These are phyloP conservation scores for Kokia cookei DNA, from an alignment of 441 rosid species.

Conservation along the genomic window DNA sequence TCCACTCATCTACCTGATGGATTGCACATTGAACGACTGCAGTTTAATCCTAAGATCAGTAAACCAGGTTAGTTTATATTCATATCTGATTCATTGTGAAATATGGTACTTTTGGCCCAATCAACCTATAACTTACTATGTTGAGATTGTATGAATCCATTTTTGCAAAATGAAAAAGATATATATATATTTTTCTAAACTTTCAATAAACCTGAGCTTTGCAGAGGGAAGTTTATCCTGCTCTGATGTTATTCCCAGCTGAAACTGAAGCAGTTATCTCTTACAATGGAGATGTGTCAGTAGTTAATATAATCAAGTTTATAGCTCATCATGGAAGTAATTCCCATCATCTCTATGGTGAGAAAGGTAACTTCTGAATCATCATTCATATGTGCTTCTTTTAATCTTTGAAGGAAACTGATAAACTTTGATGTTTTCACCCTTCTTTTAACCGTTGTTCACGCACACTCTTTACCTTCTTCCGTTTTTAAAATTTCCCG, in stretches of 20 bases:
- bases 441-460: neutral
- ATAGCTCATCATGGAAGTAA: slow-evolving; percentile 57
- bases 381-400: neutral
- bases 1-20: slow-evolving; percentile 79
- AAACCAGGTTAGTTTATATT: slow-evolving; percentile 46
- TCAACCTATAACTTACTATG: neutral
- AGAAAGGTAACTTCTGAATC: slow-evolving; percentile 37
- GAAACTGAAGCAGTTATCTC: slow-evolving; percentile 49
- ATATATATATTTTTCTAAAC: neutral
- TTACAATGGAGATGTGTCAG: slow-evolving; percentile 68
- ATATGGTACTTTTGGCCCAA: neutral
- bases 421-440: neutral
- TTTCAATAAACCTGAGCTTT: slow-evolving; percentile 12
- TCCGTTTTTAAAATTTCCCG: neutral
- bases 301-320: slow-evolving; percentile 66
- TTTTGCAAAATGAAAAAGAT: neutral
- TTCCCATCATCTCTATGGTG: slow-evolving; percentile 43
- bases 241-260: slow-evolving; percentile 82
- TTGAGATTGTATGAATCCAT: neutral
- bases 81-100: neutral
- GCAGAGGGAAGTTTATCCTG: slow-evolving; percentile 90
- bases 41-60: slow-evolving; percentile 57
- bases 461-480: neutral
- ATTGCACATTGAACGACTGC: slow-evolving; percentile 93
- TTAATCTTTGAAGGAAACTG: neutral